A percentile compares a stretch with the other conserved stretches of the same genome.
These are phyloP conservation scores for Candida piceae DNA, from an alignment of 805 yeast species.

Conservation along the genomic window DNA sequence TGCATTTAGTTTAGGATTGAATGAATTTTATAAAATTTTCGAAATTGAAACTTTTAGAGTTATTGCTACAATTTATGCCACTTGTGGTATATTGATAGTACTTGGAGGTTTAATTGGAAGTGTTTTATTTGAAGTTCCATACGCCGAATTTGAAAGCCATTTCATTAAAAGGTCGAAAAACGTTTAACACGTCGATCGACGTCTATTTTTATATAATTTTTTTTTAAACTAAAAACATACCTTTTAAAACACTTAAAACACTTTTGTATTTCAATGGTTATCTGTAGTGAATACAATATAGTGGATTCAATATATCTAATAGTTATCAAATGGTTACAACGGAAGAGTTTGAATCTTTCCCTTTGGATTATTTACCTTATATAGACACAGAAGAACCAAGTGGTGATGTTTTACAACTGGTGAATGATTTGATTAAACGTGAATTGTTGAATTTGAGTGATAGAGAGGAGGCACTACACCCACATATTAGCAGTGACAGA, in stretches of 20 bases:
- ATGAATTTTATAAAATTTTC: conserved; percentile 42
- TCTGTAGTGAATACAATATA: too few species aligned
- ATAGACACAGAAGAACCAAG: conserved; percentile 21
- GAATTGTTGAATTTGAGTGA: conserved; percentile 16
- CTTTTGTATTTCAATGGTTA: too few species aligned
- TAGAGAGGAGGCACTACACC: too few species aligned
- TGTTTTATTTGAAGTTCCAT: conserved; percentile 28
- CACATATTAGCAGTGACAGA: too few species aligned
- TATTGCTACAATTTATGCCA: conserved; percentile 56
- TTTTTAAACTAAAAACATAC: too few species aligned
- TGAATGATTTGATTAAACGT: conserved; percentile 18
- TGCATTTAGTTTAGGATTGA: conserved; percentile 60
- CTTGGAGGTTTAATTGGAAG: conserved; percentile 33
- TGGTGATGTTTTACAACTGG: conserved; percentile 12
- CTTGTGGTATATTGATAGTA: conserved; percentile 41
- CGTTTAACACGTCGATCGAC: not conserved
- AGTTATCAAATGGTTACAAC: too few species aligned
- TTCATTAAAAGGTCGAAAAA: too few species aligned
- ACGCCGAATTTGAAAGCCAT: conserved; percentile 4
- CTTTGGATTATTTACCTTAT: conserved; percentile 22
- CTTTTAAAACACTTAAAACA: too few species aligned
- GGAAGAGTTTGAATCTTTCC: too few species aligned
- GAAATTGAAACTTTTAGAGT: conserved; percentile 52
- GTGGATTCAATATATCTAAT: too few species aligned
- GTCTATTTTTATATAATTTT: not conserved